Evolutionary conservation across 768 basidiomycete genomes (phyloP).

Genomic region (Holtermannia corniformis): DNA sequence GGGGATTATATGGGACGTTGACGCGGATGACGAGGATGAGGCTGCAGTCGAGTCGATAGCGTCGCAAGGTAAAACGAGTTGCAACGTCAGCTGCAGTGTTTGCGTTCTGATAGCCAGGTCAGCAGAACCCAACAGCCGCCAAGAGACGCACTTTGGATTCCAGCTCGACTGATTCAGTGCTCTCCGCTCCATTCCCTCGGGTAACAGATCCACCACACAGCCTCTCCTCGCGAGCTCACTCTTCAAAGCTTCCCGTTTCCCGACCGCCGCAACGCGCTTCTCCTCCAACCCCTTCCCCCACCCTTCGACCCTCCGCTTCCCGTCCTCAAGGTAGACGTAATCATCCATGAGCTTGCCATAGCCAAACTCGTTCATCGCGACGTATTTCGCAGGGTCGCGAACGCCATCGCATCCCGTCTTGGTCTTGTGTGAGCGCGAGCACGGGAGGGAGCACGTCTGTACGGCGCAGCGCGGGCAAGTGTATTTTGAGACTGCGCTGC

Average conservation of each 20-base stretch:
- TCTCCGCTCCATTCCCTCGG: conserved; percentile 70
- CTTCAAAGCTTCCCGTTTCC: conserved; percentile 60
- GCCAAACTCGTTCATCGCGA: conserved; percentile 67
- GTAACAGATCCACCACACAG: conserved; percentile 66
- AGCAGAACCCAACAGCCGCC: no score
- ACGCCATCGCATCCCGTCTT: conserved; percentile 23
- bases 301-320: conserved; percentile 61
- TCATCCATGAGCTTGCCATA: conserved; percentile 86
- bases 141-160: conserved; percentile 61
- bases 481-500: conserved; percentile 30
- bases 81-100: conserved; percentile 59
- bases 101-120: conserved; percentile 49
- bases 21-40: conserved; percentile 52
- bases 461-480: conserved; percentile 35
- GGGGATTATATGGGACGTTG: conserved; percentile 5
- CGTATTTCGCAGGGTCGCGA: conserved; percentile 26
- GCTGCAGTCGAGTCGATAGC: conserved; percentile 12
- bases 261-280: conserved; percentile 39
- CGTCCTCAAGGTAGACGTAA: conserved; percentile 74
- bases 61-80: conserved; percentile 54
- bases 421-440: conserved; percentile 32
- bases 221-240: conserved; percentile 58
- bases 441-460: conserved; percentile 32
- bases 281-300: conserved; percentile 48
- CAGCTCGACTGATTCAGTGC: conserved; percentile 71